phyloP scores from a whole-genome alignment of 106 monocot species.

The Platanthera zijinensis region DNA sequence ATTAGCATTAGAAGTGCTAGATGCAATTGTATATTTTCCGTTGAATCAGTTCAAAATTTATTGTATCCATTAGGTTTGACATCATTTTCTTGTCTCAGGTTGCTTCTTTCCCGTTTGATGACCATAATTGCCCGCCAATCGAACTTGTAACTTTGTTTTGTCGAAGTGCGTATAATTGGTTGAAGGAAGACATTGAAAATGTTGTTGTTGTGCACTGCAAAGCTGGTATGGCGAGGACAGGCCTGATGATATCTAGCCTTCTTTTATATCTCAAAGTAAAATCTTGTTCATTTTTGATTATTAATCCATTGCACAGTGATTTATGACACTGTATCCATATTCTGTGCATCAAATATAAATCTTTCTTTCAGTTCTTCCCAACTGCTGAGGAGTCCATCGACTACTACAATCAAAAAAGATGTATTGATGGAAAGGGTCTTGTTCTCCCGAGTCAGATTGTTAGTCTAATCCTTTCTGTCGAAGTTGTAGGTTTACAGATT shows the following conservation, averaged over 20 bases:
- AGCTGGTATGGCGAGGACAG: conserved; percentile 98
- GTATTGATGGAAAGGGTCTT: conserved; percentile 91
- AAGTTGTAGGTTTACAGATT: not conserved
- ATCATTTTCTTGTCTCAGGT: conserved; percentile 39
- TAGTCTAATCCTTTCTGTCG: conserved; percentile 37
- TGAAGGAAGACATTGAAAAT: conserved; percentile 99
- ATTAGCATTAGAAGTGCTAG: not conserved
- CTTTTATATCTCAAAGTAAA: conserved; percentile 89
- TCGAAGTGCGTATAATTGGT: conserved; percentile 96
- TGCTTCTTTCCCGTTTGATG: conserved; percentile 95
- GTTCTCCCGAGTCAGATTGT: conserved; percentile 99
- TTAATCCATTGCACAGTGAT: not conserved
- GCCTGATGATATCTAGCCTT: conserved; percentile 98
- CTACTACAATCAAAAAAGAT: conserved; percentile 99
- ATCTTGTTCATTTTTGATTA: not conserved
- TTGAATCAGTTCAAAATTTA: not conserved
- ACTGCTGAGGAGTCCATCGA: conserved; percentile 98
- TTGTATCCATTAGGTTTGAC: not conserved
- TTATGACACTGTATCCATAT: conserved; percentile 4
- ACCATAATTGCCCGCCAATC: conserved; percentile 94
- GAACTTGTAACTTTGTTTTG: conserved; percentile 86
- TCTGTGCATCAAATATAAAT: not conserved
- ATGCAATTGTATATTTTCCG: not conserved
- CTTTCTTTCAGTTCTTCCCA: conserved; percentile 72
- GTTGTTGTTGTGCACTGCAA: conserved; percentile 98